Conservation (phyloP, 768 basidiomycete genomes). For the Leccinellum luteum region DNA sequence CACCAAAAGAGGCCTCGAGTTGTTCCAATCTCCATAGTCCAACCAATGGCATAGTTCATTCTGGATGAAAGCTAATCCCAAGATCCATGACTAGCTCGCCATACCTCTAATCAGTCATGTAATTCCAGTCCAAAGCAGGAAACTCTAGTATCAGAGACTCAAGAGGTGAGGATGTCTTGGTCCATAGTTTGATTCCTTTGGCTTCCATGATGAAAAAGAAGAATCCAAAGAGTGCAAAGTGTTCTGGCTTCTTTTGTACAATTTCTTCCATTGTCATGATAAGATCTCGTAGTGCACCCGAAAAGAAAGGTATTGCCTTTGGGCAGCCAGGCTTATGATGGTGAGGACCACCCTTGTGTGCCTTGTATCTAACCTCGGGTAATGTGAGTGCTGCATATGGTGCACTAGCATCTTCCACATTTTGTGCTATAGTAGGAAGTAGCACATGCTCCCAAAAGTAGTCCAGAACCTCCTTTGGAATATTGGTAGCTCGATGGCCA, state of each 20-base stretch:
- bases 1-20: no score
- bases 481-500: background rate
- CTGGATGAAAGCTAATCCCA: no score
- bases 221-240: conserved; percentile 5
- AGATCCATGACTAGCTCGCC: no score
- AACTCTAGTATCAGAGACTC: no score
- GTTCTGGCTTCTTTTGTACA: background rate
- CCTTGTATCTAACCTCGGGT: conserved; percentile 4
- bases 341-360: background rate
- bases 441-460: conserved; percentile 8
- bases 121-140: no score
- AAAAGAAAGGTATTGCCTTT: no score
- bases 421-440: conserved; percentile 1
- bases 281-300: background rate
- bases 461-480: conserved; percentile 11
- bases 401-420: background rate
- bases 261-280: conserved; percentile 4
- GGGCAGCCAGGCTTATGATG: background rate
- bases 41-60: no score
- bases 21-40: no score
- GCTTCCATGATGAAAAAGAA: background rate
- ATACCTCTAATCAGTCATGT: no score
- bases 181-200: background rate
- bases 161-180: no score
- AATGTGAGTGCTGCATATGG: conserved; percentile 1